Conservation (phyloP, 2,329 filamentous ascomycete genomes). For the Laburnicola sp. region DNA sequence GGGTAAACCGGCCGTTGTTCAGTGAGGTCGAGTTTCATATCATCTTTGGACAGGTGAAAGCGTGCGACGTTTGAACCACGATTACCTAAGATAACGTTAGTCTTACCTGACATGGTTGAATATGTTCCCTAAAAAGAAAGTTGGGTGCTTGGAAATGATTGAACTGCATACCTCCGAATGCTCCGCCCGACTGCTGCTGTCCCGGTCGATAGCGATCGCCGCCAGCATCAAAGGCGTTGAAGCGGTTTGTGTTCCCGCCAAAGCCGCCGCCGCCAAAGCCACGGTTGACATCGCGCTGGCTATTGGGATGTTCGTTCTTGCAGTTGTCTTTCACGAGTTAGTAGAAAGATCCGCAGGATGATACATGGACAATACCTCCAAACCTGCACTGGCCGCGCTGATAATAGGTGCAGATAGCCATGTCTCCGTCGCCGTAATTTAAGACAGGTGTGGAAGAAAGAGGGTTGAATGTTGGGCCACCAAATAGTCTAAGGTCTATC, state of each 20-base stretch:
- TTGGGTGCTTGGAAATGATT: background rate
- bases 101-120: background rate
- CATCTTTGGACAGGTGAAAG: constrained; percentile 34
- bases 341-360: background rate
- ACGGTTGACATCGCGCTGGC: constrained; percentile 30
- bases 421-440: constrained; percentile 15
- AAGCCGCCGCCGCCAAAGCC: constrained; percentile 29
- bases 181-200: constrained; percentile 31
- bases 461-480: background rate
- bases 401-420: constrained; percentile 65
- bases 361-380: constrained; percentile 55
- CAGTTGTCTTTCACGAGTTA: constrained; percentile 55
- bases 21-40: constrained; percentile 61
- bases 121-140: background rate
- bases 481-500: constrained; percentile 16
- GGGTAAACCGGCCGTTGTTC: constrained; percentile 80
- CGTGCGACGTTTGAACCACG: constrained; percentile 25
- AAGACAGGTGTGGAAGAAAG: background rate
- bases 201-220: constrained; percentile 40
- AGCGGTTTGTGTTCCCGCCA: constrained; percentile 52
- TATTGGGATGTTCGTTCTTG: constrained; percentile 62
- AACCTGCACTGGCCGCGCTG: constrained; percentile 67
- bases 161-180: constrained; percentile 47
- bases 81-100: constrained; percentile 12
- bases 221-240: constrained; percentile 52